Base-by-base conservation (phyloP, 2,329 filamentous ascomycete species). In the Paecilomyces niveus region DNA sequence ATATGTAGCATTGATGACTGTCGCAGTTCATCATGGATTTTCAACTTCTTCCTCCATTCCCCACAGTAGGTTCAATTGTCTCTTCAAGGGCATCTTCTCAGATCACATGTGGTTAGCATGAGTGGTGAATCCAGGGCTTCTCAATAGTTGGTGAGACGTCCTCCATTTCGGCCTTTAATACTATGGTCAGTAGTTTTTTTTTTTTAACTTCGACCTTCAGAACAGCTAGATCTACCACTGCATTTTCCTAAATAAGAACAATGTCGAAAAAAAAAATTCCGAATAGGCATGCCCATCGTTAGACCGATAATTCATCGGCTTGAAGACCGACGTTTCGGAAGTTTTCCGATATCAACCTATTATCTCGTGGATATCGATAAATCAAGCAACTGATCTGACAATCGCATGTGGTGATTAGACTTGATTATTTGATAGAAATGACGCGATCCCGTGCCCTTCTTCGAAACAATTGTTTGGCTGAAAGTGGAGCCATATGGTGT, bases 401-500 rank as follows among this genome's bases (percentile, higher is more conserved):
- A n/a, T 15, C 18, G 4, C 35, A 45, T 45, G n/a, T 45, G 35
- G 35, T 45, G 15, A n/a, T 45, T 45, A n/a, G 15, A 45, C 18
- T n/a, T 8, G n/a, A 45, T 45, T 45, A 45, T 45, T 45, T 45
- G 35, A 45, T 45, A 45, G 35, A 45, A 45, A 45, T 45, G 35
- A 45, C 35, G 35, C 35, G 35, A 45, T 45, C 35, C 35, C 15
- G 35, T n/a, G 35, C 35, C 2, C 6, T 6, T n/a, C 35, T 45
- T 45, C 35, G 35, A 45, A 45, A 45, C 15, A 45, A n/a, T n/a
- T 18, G 35, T 45, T 58, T 54, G 54, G 35, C 18, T 15, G 45
- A 56, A 8, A 53, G 54, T 59, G 57, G 54, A 59, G 54, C 18
- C 32, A n/a, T 57, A 54, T 54, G 57, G 35, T 59, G 54, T 57